Percentiles rank a stretch among this genome's conserved stretches.
phyloP scores from a whole-genome alignment of 176 grass and related monocot species.

The Juncus effusus region DNA sequence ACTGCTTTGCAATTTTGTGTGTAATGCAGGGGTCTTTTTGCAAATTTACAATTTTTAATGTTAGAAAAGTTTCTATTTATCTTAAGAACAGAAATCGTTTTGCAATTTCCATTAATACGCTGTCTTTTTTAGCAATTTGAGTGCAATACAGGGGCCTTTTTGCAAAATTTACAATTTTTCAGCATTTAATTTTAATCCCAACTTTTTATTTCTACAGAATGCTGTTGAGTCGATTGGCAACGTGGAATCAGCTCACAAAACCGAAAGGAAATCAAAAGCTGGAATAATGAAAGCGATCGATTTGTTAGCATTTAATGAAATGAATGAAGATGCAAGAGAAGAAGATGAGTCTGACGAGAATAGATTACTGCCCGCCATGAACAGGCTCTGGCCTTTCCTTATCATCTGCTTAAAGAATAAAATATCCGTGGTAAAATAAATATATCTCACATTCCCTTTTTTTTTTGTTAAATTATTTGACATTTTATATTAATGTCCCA shows the following conservation, averaged over 20 bases:
- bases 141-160: background rate
- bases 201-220: slow-evolving; percentile 43
- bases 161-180: slow-evolving; percentile 28
- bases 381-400: slow-evolving; percentile 90
- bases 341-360: slow-evolving; percentile 66
- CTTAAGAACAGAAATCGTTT: too few relatives aligned
- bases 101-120: too few relatives aligned
- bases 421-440: slow-evolving; percentile 62
- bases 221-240: slow-evolving; percentile 57
- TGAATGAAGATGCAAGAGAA: slow-evolving; percentile 53
- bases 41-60: too few relatives aligned
- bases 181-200: slow-evolving; percentile 13
- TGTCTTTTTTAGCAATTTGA: background rate
- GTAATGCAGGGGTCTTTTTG: too few relatives aligned
- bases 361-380: slow-evolving; percentile 84
- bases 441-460: background rate
- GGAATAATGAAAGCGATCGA: slow-evolving; percentile 61
- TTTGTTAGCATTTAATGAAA: slow-evolving; percentile 65
- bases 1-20: too few relatives aligned
- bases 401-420: slow-evolving; percentile 92
- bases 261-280: slow-evolving; percentile 67
- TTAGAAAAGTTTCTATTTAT: too few relatives aligned
- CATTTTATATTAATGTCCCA: background rate
- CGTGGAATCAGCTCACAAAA: slow-evolving; percentile 81
- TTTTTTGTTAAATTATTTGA: background rate